Base-by-base conservation (phyloP, 306 rosid genomes). In the Dalbergia cochinchinensis region DNA sequence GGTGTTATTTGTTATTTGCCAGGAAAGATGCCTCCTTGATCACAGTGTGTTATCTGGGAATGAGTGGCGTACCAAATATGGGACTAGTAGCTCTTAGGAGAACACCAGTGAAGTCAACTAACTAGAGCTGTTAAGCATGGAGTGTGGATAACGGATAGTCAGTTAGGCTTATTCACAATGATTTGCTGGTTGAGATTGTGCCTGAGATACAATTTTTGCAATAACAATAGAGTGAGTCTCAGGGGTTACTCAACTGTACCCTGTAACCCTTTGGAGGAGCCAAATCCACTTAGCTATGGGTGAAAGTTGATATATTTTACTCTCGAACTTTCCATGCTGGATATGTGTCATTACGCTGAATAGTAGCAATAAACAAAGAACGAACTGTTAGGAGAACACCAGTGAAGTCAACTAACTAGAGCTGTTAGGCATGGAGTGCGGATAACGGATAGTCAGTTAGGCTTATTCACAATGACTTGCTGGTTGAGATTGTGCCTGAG, bases 11-110 rank as follows among this genome's bases (percentile, higher is more conserved):
- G n/a, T 61, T 18, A 51, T 39, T 64, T 76, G 64, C 39, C n/a
- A 58, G 4, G 33, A 19, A 39, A 53, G 33, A 61, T 62, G 47
- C 22, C 2, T 13, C 19, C 31, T 51, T 33, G 5, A 20, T 39
- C 26, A 8, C 13, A 4, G 5, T 13, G 62, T 44, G 54, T 82
- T 69, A 45, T 35, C 26, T 61, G 44, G n/a, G 31, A 62, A 66
- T 69, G 31, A 62, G 57, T 69, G 41, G 7, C 41, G 41, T 8
- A 42, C 5, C 48, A 19, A 34, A 12, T 34, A 11, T 62, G 6
- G 69, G n/a, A 58, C 54, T 76, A 15, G 65, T 51, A 59, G 72
- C 39, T 72, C 45, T 69, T 13, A 16, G 20, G 65, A 54, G 10
- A 5, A 18, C 33, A 62, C 48, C 35, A 7, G 37, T 12, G 65